A percentile compares a stretch with the other conserved stretches of the same genome.
Conservation (phyloP, 139 green algal genomes). For the Coccomyxa sp. region DNA sequence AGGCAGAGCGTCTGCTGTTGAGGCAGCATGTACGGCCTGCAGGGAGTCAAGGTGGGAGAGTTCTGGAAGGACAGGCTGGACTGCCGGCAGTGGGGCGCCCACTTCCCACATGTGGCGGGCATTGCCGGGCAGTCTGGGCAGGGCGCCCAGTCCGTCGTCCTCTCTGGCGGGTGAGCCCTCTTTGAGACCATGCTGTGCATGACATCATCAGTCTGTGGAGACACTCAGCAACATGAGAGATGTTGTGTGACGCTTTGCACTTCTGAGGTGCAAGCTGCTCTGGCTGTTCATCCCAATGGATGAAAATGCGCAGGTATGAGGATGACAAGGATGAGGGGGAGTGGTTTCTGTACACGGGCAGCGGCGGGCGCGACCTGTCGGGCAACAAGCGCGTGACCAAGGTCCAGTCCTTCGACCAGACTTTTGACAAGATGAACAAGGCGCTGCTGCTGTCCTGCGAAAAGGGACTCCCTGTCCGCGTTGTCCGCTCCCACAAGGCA, state of each 20-base stretch:
- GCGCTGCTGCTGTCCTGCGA: slow-evolving; percentile 80
- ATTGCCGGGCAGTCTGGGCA: slow-evolving; percentile 85
- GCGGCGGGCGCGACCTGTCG: slow-evolving; percentile 82
- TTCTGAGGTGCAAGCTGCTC: too few relatives aligned
- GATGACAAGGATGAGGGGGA: slow-evolving; percentile 92
- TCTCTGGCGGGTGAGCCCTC: slow-evolving; percentile 52
- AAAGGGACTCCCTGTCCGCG: slow-evolving; percentile 82
- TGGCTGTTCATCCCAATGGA: too few relatives aligned
- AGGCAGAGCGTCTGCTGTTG: too few relatives aligned
- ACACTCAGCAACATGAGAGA: too few relatives aligned
- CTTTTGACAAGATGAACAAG: slow-evolving; percentile 87
- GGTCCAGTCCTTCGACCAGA: slow-evolving; percentile 81
- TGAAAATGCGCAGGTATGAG: slow-evolving; percentile 85
- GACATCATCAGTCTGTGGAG: too few relatives aligned
- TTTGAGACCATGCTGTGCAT: not conserved
- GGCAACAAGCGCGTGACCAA: slow-evolving; percentile 98
- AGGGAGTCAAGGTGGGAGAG: slow-evolving; percentile 83
- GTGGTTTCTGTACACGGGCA: slow-evolving; percentile 95
- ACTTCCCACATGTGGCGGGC: slow-evolving; percentile 94
- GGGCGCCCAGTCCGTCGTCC: slow-evolving; percentile 75
- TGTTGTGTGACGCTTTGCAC: too few relatives aligned
- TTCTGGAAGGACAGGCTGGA: slow-evolving; percentile 88
- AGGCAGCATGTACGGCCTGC: slow-evolving; percentile 2
- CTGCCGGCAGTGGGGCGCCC: slow-evolving; percentile 92
- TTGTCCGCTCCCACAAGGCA: slow-evolving; percentile 80